These are phyloP conservation scores for Eutrema yunnanense DNA, from an alignment of 345 rosid species.

Conservation along the genomic window DNA sequence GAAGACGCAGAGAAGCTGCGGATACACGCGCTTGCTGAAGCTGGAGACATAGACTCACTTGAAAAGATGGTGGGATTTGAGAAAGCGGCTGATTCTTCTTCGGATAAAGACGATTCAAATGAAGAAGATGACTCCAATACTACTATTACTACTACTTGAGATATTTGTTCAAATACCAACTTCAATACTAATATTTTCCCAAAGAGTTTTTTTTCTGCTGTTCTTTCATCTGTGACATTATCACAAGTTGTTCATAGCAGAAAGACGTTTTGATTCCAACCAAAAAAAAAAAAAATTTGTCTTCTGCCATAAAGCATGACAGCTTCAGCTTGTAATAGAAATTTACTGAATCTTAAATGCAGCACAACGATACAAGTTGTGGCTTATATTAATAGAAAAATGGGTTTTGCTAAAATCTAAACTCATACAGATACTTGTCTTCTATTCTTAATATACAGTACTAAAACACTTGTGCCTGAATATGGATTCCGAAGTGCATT, in stretches of 20 bases:
- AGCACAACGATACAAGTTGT: background rate
- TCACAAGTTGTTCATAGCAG: slow-evolving; percentile 3
- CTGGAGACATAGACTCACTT: slow-evolving; percentile 76
- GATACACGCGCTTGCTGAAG: slow-evolving; percentile 67
- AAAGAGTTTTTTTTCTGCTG: background rate
- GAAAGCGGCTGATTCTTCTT: slow-evolving; percentile 49
- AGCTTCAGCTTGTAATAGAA: slow-evolving; percentile 7
- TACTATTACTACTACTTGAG: background rate
- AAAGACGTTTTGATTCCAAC: background rate
- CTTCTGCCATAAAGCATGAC: background rate
- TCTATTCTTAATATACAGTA: background rate
- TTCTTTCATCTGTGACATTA: background rate
- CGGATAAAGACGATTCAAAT: slow-evolving; percentile 47
- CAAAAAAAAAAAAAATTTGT: background rate
- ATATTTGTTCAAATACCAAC: background rate
- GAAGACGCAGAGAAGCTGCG: slow-evolving; percentile 80
- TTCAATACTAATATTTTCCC: slow-evolving; percentile 5
- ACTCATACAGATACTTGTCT: background rate
- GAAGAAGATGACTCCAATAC: slow-evolving; percentile 10
- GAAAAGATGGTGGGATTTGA: slow-evolving; percentile 77
- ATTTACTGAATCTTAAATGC: background rate
- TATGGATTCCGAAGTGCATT: background rate
- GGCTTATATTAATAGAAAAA: background rate
- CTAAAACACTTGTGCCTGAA: background rate
- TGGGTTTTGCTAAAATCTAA: background rate